A percentile compares a stretch with the other conserved stretches of the same genome.
Conservation (phyloP, 805 yeast species). For the Huiozyma sinensis region DNA sequence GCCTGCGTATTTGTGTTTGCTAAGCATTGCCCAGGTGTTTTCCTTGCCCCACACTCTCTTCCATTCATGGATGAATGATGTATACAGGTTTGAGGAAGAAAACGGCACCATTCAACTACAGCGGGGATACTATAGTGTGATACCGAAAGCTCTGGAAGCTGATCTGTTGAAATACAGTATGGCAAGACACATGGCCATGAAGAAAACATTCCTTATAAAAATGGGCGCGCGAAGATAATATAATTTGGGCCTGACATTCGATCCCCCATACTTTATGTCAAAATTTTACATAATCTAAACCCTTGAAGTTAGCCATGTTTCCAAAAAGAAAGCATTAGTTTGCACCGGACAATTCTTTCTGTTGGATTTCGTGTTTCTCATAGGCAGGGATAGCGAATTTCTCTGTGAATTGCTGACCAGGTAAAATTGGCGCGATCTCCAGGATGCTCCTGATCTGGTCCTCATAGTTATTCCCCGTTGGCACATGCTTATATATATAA, state of each 20-base stretch:
- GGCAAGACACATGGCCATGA: slow-evolving; percentile 8
- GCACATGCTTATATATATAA: slow-evolving; percentile 53
- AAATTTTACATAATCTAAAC: no score
- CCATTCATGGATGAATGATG: slow-evolving; percentile 11
- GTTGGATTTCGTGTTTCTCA: slow-evolving; percentile 35
- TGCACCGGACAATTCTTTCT: slow-evolving; percentile 4
- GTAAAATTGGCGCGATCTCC: slow-evolving; percentile 66
- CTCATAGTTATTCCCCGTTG: slow-evolving; percentile 39
- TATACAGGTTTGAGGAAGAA: slow-evolving; percentile 8
- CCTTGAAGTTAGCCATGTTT: no score
- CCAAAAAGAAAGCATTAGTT: no score
- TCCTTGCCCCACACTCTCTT: no score
- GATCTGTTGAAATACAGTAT: slow-evolving; percentile 5
- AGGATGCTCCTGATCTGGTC: slow-evolving; percentile 46
- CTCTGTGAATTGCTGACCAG: slow-evolving; percentile 63
- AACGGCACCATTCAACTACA: slow-evolving; percentile 3
- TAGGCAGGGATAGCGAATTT: slow-evolving; percentile 61
- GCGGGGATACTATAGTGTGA: slow-evolving; percentile 6
- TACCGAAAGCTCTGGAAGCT: slow-evolving; percentile 3
- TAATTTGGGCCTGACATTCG: no score
- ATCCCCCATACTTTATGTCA: no score
- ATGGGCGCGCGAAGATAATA: neutral
- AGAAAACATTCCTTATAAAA: slow-evolving; percentile 4
- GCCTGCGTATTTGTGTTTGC: slow-evolving; percentile 22
- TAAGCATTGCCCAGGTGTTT: neutral